A percentile compares a stretch with the other conserved stretches of the same genome.
phyloP scores from a whole-genome alignment of 306 rosid species.

The Malus fusca region DNA sequence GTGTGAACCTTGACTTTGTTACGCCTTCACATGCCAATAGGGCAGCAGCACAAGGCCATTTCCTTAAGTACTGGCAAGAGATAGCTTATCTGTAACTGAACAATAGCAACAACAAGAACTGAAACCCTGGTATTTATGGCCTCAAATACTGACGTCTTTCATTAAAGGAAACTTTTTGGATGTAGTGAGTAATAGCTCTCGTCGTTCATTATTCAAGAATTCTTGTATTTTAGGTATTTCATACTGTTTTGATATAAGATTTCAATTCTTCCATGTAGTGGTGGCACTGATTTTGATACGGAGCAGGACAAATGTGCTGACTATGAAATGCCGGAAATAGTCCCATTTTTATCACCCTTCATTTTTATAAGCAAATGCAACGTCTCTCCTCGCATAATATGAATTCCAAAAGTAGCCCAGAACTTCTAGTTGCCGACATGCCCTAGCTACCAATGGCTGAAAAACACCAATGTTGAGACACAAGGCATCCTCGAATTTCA shows the following conservation, averaged over 20 bases:
- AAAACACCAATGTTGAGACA: background rate
- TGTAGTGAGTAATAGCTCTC: background rate
- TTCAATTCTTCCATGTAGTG: no score
- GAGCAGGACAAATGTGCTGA: no score
- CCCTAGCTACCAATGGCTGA: background rate
- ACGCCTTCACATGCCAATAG: slow-evolving; percentile 38
- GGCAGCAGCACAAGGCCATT: background rate
- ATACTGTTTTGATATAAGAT: background rate
- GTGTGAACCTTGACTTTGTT: slow-evolving; percentile 57
- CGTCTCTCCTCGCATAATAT: no score
- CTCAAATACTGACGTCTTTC: background rate
- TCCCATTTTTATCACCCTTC: no score
- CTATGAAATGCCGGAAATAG: no score
- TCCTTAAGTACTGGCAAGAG: background rate
- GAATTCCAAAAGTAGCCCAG: background rate
- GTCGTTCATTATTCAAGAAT: background rate
- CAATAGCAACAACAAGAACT: background rate
- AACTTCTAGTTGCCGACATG: background rate
- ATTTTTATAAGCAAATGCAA: no score
- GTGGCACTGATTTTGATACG: no score
- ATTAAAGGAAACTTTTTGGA: background rate
- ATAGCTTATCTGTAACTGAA: background rate
- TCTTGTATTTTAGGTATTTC: background rate
- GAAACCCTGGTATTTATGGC: background rate
- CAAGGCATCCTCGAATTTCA: background rate